Evolutionary conservation across 495 filamentous ascomycete genomes (phyloP), one percentile per base, ranked within the genome.

Genomic region (Hypoxylon crocopeplum): DNA sequence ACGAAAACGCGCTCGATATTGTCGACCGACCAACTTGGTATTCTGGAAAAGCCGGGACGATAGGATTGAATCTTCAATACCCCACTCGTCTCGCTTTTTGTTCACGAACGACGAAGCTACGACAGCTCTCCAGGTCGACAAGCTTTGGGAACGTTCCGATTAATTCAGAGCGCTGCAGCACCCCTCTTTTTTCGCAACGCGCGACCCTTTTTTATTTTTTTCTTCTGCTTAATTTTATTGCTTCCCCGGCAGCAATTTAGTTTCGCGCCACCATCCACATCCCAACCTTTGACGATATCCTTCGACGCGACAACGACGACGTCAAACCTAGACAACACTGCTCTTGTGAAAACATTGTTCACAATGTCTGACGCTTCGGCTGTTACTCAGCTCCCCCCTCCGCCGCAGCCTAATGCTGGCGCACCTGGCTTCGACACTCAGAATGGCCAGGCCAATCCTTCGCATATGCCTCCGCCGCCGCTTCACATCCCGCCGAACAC

Each of bases 401-500:
- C 86, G 19, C 84, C 86, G 20, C 86, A 87, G 72, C 72, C 84
- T 29, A 82, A 86, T 57, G 77, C 85, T 50, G 86, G 86, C 68
- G 87, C 87, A 38, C 85, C 87, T 47, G 87, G 86, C 54, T 88
- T 89, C 71, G 83, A 85, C 53, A 86, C 83, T 69, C 86, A 90
- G 72, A 85, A 82, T 61, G 75, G 80, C 48, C 84, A 86, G 69
- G 84, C 85, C 68, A 86, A 86, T 64, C 84, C 87, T 11, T 76
- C 86, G 49, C 94, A 97, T 74, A 93, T 98, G 92, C 91, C 92
- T 36, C 94, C 93, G 7, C 93, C 93, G 32, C 90, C 93, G 50
- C 86, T 96, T 15, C 87, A 94, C 53, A 98, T 97, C 66, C 93
- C 93, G 39, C 94, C 97, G 74, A 97, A 97, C 72, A 97, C 86